Conservation (phyloP, 495 filamentous ascomycete genomes). For the Endocarpon pusillum region DNA sequence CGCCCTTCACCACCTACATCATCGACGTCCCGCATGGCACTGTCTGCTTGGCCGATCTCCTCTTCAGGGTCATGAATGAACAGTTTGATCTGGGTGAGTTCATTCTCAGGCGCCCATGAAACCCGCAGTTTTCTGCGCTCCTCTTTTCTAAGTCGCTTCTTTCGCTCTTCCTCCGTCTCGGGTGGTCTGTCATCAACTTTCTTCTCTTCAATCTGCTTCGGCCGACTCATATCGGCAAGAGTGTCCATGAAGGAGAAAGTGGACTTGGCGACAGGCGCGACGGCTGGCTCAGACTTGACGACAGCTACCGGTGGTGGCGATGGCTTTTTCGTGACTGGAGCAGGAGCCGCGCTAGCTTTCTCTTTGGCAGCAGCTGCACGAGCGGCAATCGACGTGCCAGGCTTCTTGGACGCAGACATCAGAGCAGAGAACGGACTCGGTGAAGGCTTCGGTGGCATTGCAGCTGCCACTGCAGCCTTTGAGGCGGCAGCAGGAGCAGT, state of each 20-base stretch:
- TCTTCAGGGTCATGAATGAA: slow-evolving; percentile 73
- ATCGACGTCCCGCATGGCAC: slow-evolving; percentile 46
- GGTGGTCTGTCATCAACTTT: slow-evolving; percentile 35
- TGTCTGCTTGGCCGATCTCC: slow-evolving; percentile 51
- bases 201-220: slow-evolving; percentile 38
- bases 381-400: slow-evolving; percentile 37
- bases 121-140: slow-evolving; percentile 52
- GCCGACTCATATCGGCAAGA: slow-evolving; percentile 50
- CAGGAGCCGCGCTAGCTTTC: slow-evolving; percentile 20
- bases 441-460: slow-evolving; percentile 33
- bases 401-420: slow-evolving; percentile 42
- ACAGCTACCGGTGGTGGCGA: neutral
- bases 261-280: too few species aligned
- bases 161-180: slow-evolving; percentile 61
- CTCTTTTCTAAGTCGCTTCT: slow-evolving; percentile 63
- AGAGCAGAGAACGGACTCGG: slow-evolving; percentile 37
- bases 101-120: slow-evolving; percentile 52
- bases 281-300: slow-evolving; percentile 15
- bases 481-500: slow-evolving; percentile 16
- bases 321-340: slow-evolving; percentile 19
- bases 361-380: slow-evolving; percentile 27
- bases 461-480: slow-evolving; percentile 29
- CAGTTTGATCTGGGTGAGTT: slow-evolving; percentile 51
- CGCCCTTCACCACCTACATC: slow-evolving; percentile 65
- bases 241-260: slow-evolving; percentile 37